phyloP scores from a whole-genome alignment of 129 eudicot species.

The Flaveria brownii region DNA sequence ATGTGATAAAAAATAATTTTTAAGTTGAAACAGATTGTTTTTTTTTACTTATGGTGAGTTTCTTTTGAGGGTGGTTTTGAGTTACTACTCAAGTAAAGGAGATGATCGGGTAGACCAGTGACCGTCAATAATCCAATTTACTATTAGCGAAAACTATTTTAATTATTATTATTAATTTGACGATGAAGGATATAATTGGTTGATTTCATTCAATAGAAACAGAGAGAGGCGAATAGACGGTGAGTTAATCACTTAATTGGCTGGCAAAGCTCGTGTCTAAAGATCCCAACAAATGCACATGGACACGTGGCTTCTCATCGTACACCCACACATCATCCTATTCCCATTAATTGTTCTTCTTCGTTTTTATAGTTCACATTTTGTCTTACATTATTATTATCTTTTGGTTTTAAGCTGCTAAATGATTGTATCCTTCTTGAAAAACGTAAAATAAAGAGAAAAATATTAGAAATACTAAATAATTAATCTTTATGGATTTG shows the following conservation, averaged over 20 bases:
- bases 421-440: background rate
- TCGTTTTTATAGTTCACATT: background rate
- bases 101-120: too few relatives aligned
- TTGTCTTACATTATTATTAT: conserved; percentile 16
- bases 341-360: conserved; percentile 3
- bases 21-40: too few relatives aligned
- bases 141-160: background rate
- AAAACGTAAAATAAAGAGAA: background rate
- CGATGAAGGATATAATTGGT: too few relatives aligned
- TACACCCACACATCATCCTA: conserved; percentile 1
- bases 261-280: conserved; percentile 39
- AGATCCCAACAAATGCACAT: conserved; percentile 21
- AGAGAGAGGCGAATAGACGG: background rate
- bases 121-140: too few relatives aligned
- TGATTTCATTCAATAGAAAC: background rate
- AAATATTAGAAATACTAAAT: background rate
- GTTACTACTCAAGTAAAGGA: too few relatives aligned
- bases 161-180: too few relatives aligned
- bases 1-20: too few relatives aligned
- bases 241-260: conserved; percentile 13
- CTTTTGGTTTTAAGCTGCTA: background rate
- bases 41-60: too few relatives aligned
- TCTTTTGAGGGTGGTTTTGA: too few relatives aligned
- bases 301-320: conserved; percentile 24
- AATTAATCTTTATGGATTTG: too few relatives aligned